Evolutionary conservation across 2,329 filamentous ascomycete species (phyloP).

Genomic region (Diaporthe humulicola): DNA sequence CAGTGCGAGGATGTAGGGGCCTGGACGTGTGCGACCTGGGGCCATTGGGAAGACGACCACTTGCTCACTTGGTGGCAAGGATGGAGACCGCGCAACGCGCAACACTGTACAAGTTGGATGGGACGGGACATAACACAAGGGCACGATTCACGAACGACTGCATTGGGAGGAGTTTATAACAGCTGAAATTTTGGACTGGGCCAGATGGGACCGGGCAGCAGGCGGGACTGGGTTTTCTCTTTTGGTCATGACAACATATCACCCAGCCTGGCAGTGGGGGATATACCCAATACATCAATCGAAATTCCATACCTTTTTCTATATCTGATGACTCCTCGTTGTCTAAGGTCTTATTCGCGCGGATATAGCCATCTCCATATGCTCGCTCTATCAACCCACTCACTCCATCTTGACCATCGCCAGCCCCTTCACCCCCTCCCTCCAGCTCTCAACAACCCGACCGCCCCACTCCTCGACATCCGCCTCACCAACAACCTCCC

Average conservation of each 20-base stretch:
- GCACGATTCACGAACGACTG: background rate
- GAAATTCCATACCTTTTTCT: background rate
- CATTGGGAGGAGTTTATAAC: slow-evolving; percentile 22
- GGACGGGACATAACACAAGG: background rate
- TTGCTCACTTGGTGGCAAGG: background rate
- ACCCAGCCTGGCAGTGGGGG: background rate
- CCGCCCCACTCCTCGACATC: slow-evolving; percentile 53
- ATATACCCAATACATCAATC: slow-evolving; percentile 11
- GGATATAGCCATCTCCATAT: background rate
- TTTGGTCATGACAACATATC: background rate
- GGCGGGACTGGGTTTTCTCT: background rate
- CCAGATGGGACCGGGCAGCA: background rate
- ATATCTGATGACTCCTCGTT: background rate
- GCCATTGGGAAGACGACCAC: background rate
- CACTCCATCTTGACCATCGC: slow-evolving; percentile 52
- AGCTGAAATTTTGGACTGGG: background rate
- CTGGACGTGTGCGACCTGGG: background rate
- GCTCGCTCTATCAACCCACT: too few relatives aligned
- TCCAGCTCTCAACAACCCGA: slow-evolving; percentile 53
- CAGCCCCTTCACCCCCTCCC: slow-evolving; percentile 54
- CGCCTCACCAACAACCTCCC: slow-evolving; percentile 45
- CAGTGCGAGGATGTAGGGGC: background rate
- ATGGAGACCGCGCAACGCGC: background rate
- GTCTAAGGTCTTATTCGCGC: background rate
- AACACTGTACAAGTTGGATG: background rate